These are phyloP conservation scores for Boletellus sp. DNA, from an alignment of 768 basidiomycete species.

Conservation along the genomic window DNA sequence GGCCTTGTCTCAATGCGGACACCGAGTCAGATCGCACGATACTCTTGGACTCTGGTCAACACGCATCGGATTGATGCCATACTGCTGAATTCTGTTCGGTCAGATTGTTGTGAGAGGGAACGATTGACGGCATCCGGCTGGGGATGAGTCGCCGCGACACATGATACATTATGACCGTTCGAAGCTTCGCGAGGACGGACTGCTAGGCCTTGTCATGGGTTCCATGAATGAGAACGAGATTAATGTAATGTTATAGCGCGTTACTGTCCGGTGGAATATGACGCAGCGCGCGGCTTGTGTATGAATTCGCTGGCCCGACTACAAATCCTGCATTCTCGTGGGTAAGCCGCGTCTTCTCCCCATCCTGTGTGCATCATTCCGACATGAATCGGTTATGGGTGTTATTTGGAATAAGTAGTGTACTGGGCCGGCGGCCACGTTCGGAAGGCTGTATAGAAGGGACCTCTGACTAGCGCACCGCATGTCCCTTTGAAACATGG, in stretches of 20 bases:
- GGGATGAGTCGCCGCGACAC: conserved; percentile 4
- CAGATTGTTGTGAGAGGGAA: conserved; percentile 7
- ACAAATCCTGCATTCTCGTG: too few relatives aligned
- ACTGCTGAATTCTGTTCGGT: conserved; percentile 6
- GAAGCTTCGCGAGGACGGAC: neutral
- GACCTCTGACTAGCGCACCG: too few relatives aligned
- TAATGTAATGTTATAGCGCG: conserved; percentile 3
- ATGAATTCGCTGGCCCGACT: too few relatives aligned
- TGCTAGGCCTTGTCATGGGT: neutral
- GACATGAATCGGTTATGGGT: too few relatives aligned
- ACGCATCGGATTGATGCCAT: conserved; percentile 10
- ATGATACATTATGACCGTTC: conserved; percentile 12
- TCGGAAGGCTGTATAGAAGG: too few relatives aligned
- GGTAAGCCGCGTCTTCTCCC: too few relatives aligned
- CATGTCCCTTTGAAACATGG: too few relatives aligned
- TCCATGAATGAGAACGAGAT: neutral
- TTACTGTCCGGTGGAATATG: neutral
- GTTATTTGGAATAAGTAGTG: too few relatives aligned
- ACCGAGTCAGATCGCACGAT: conserved; percentile 28
- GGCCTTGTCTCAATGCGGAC: conserved; percentile 16
- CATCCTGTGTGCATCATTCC: too few relatives aligned
- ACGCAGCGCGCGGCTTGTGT: too few relatives aligned
- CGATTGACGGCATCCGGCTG: neutral
- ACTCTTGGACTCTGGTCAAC: conserved; percentile 19
- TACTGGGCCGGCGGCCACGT: too few relatives aligned